Evolutionary conservation across 2,329 filamentous ascomycete species (phyloP).

Genomic region (Trichoderma brevicompactum): DNA sequence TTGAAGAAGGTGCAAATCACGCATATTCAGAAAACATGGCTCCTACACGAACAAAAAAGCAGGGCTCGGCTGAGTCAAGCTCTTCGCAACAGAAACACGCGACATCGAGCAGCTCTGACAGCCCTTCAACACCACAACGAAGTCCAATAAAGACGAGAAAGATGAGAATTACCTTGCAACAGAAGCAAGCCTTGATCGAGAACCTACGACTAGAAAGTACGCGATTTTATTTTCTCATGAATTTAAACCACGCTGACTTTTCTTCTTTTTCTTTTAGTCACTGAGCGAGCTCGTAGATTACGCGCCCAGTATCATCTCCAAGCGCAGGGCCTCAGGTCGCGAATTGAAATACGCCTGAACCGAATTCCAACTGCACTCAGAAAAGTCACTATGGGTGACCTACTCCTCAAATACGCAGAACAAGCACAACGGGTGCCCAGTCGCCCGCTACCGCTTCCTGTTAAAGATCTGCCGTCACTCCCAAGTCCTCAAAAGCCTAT

Average conservation of each 20-base stretch:
- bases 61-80: conserved; percentile 36
- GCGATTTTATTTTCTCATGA: conserved; percentile 36
- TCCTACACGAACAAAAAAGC: conserved; percentile 48
- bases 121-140: conserved; percentile 49
- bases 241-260: conserved; percentile 30
- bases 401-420: conserved; percentile 61
- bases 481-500: conserved; percentile 45
- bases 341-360: conserved; percentile 92
- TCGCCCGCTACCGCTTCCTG: conserved; percentile 50
- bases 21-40: conserved; percentile 49
- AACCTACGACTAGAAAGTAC: conserved; percentile 87
- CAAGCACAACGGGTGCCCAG: conserved; percentile 43
- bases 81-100: conserved; percentile 29
- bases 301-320: conserved; percentile 88
- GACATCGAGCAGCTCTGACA: conserved; percentile 35
- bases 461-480: conserved; percentile 51
- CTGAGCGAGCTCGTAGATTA: conserved; percentile 83
- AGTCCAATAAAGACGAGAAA: conserved; percentile 67
- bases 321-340: conserved; percentile 79
- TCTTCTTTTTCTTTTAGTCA: conserved; percentile 59
- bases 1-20: conserved; percentile 10
- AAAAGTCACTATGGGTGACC: conserved; percentile 79
- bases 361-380: conserved; percentile 82
- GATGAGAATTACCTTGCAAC: conserved; percentile 65
- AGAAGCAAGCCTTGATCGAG: conserved; percentile 87